Evolutionary conservation across 441 rosid species (phyloP).

Genomic region (Populus hybrid): DNA sequence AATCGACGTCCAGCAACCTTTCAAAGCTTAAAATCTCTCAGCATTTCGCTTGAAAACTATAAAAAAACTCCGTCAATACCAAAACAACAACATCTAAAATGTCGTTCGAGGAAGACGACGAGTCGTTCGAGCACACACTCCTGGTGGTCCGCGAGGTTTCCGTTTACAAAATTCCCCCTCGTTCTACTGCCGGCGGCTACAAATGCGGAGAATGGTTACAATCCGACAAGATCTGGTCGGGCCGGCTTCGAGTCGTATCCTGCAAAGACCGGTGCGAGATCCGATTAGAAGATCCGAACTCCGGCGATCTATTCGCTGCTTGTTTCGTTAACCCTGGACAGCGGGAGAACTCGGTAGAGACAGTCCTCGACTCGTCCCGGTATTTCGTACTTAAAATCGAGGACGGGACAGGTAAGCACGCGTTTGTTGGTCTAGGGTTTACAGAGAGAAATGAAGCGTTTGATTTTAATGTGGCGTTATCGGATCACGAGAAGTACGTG

Average conservation of each 20-base stretch:
- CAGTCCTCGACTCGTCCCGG: slow-evolving; percentile 91
- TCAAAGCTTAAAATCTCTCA: neutral
- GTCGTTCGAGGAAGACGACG: slow-evolving; percentile 92
- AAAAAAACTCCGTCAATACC: neutral
- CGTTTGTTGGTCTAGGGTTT: slow-evolving; percentile 90
- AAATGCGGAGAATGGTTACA: slow-evolving; percentile 99
- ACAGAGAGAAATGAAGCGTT: slow-evolving; percentile 96
- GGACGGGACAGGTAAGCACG: slow-evolving; percentile 90
- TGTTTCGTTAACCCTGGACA: slow-evolving; percentile 83
- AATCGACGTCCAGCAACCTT: slow-evolving; percentile 27
- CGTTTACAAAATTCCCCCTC: slow-evolving; percentile 92
- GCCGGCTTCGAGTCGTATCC: slow-evolving; percentile 92
- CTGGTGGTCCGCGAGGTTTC: slow-evolving; percentile 91
- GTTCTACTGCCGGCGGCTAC: slow-evolving; percentile 93
- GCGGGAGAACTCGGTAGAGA: slow-evolving; percentile 88
- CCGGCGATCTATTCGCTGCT: slow-evolving; percentile 91
- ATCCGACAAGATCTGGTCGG: slow-evolving; percentile 99
- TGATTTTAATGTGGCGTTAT: slow-evolving; percentile 96
- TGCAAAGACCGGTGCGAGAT: slow-evolving; percentile 97
- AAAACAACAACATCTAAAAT: slow-evolving; percentile 9
- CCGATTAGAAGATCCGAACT: slow-evolving; percentile 90
- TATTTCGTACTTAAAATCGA: slow-evolving; percentile 94
- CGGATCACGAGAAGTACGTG: slow-evolving; percentile 94
- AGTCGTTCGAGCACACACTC: slow-evolving; percentile 86
- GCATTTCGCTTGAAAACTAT: neutral